Evolutionary conservation across 2,329 filamentous ascomycete species (phyloP).

Genomic region (Chaetomium sp.): DNA sequence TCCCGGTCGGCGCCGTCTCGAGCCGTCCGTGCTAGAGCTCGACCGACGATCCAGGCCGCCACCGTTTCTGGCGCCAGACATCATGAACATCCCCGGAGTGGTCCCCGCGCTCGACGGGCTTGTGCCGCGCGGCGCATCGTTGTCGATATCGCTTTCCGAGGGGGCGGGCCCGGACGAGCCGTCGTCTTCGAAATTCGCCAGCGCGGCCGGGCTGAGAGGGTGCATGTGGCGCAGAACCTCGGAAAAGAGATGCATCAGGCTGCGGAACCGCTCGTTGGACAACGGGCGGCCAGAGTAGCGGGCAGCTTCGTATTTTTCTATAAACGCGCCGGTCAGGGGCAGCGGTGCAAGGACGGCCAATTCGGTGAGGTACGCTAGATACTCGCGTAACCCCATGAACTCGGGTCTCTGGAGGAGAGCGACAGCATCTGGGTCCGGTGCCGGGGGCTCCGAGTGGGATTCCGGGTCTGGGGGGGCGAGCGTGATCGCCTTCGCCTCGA

Average conservation of each 20-base stretch:
- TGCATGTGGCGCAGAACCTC: constrained; percentile 77
- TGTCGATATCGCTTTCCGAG: constrained; percentile 49
- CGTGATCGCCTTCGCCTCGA: constrained; percentile 91
- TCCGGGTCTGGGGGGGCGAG: constrained; percentile 64
- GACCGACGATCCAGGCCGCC: background rate
- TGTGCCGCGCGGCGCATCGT: constrained; percentile 49
- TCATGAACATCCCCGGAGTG: background rate
- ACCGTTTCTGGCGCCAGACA: background rate
- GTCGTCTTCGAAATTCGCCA: constrained; percentile 43
- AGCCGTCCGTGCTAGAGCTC: constrained; percentile 40
- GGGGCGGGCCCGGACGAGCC: constrained; percentile 28
- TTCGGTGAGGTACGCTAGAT: constrained; percentile 69
- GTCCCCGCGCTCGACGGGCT: constrained; percentile 46
- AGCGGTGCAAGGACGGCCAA: constrained; percentile 61
- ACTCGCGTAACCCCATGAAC: constrained; percentile 76
- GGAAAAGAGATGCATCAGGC: constrained; percentile 83
- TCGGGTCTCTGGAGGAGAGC: constrained; percentile 70
- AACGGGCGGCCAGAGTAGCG: constrained; percentile 76
- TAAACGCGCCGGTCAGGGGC: constrained; percentile 61
- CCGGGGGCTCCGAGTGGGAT: constrained; percentile 44
- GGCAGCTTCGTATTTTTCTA: constrained; percentile 77
- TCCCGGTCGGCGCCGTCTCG: constrained; percentile 35
- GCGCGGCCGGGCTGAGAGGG: constrained; percentile 57
- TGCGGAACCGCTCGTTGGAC: constrained; percentile 69
- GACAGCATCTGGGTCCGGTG: constrained; percentile 68